phyloP scores from a whole-genome alignment of 176 grass and related monocot species.

The Zizania latifolia region DNA sequence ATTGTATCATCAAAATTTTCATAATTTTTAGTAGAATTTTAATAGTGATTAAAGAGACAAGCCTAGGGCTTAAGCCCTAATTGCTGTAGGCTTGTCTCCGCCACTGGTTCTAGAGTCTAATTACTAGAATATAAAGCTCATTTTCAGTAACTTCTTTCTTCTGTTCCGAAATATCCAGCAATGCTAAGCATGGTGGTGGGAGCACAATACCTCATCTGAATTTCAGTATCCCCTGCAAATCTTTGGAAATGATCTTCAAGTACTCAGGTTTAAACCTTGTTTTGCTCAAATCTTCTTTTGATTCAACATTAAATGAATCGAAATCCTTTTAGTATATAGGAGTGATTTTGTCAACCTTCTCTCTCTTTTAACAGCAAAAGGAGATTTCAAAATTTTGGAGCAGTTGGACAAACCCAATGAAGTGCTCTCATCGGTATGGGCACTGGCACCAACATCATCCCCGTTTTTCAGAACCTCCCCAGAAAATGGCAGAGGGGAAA shows the following conservation, averaged over 20 bases:
- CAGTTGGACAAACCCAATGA: slow-evolving; percentile 71
- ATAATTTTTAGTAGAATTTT: too few relatives aligned
- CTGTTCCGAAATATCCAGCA: slow-evolving; percentile 45
- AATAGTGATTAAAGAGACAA: too few relatives aligned
- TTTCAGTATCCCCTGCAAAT: slow-evolving; percentile 84
- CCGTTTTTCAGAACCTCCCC: slow-evolving; percentile 8
- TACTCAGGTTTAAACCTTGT: slow-evolving; percentile 52
- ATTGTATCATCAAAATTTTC: too few relatives aligned
- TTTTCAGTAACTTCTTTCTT: background rate
- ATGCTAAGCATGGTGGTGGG: slow-evolving; percentile 86
- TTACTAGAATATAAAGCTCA: background rate
- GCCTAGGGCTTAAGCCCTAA: too few relatives aligned
- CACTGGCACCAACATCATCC: slow-evolving; percentile 41
- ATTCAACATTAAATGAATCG: background rate
- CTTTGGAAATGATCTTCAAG: slow-evolving; percentile 58
- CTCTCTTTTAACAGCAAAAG: slow-evolving; percentile 34
- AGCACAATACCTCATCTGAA: slow-evolving; percentile 89
- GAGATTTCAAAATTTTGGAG: slow-evolving; percentile 42
- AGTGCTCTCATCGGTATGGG: slow-evolving; percentile 69
- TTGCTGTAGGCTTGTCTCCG: too few relatives aligned
- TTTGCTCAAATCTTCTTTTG: slow-evolving; percentile 16
- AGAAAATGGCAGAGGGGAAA: slow-evolving; percentile 26
- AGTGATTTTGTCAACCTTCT: background rate
- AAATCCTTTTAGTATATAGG: background rate
- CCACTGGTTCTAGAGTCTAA: background rate